Evolutionary conservation across 441 rosid genomes (phyloP).

Genomic region (Pelargonium citronellum): DNA sequence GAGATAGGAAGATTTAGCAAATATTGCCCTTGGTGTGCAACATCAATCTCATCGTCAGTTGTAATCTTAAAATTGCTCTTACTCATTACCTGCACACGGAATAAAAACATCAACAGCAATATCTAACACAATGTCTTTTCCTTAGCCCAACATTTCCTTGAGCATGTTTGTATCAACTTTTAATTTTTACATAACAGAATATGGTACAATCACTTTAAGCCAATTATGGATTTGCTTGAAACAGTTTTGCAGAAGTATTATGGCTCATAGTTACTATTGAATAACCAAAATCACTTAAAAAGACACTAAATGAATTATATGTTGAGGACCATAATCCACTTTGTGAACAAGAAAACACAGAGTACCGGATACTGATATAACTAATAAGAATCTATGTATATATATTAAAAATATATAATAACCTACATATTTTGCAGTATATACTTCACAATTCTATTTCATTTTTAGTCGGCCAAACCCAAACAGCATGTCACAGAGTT

Average conservation of each 20-base stretch:
- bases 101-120: background rate
- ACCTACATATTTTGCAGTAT: too few species aligned
- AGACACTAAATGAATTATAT: background rate
- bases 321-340: background rate
- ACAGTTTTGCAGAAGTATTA: background rate
- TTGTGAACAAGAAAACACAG: too few species aligned
- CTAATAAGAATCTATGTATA: too few species aligned
- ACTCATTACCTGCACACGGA: constrained; percentile 54
- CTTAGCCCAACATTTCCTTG: background rate
- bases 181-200: background rate
- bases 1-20: constrained; percentile 74
- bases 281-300: background rate
- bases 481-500: background rate
- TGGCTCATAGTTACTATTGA: background rate
- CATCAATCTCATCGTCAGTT: constrained; percentile 61
- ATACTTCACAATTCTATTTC: too few species aligned
- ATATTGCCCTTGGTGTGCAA: constrained; percentile 72
- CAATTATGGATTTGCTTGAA: background rate
- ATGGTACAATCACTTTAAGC: background rate
- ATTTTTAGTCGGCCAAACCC: too few species aligned
- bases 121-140: background rate
- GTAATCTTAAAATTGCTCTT: constrained; percentile 75
- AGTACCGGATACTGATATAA: too few species aligned
- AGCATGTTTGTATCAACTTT: background rate
- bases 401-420: too few species aligned